Evolutionary conservation across 768 basidiomycete species (phyloP), one percentile per base, ranked within the genome.

Genomic region (Collybiopsis confluens): DNA sequence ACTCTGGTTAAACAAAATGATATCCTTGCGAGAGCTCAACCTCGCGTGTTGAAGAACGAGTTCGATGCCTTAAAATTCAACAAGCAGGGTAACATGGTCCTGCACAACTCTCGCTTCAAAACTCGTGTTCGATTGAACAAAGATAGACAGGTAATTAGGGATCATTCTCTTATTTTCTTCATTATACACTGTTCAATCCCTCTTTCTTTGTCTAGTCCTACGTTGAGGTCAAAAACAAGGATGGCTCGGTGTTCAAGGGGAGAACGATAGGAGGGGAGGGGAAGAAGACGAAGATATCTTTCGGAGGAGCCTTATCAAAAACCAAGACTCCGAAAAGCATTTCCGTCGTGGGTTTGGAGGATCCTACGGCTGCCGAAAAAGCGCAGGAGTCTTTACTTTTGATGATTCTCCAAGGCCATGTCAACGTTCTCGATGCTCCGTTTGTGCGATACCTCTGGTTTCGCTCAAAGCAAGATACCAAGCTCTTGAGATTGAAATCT

Each of bases 381-480:
- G 71, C 73, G 2, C 64, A 69, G 3, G 70, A 74, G 13, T 62
- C 67, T 37, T 66, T 77, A 21, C 54, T 79, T 37, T 65, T 75
- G 4, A 59, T 52, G 15, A 47, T 73, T 11, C 64, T 77, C 3
- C 70, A 65, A 52, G 70, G 71, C 1, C 43, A 61, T 5, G 61
- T 58, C 15, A 55, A 56, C 16, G 61, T 77, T 4, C 56, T 57
- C 4, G 50, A 62, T 7, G 68, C 70, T 1, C 48, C 49, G 0
- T 74, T 78, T 56, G 71, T 76, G 38, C 65, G 64, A 2, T 58
- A 56, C 23, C 21, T 79, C 7, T 79, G 76, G 76, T 75, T 77
- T 61, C 68, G 71, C n/a, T n/a, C n/a, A n/a, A n/a, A n/a, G n/a
- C n/a, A n/a, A n/a, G n/a, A n/a, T n/a, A n/a, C n/a, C n/a, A 1